Conservation (phyloP, 1,139 yeast genomes). For the Protomyces inundatus region DNA sequence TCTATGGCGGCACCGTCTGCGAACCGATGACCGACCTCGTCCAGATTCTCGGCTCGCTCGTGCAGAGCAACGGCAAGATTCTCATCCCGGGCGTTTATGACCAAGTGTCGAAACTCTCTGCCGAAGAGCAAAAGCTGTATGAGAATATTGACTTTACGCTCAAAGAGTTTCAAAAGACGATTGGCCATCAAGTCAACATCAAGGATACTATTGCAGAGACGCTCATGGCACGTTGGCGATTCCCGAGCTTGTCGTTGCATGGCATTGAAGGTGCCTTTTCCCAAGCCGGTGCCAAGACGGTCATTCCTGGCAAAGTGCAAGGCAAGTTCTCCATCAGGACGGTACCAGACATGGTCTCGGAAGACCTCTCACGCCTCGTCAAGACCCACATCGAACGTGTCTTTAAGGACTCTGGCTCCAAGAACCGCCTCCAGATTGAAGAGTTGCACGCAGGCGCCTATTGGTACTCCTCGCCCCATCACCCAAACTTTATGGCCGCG, state of each 20-base stretch:
- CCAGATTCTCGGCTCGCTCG: constrained; percentile 63
- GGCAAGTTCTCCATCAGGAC: constrained; percentile 97
- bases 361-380: constrained; percentile 71
- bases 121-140: constrained; percentile 65
- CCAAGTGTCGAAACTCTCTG: constrained; percentile 89
- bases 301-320: constrained; percentile 85
- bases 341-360: constrained; percentile 85
- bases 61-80: constrained; percentile 68
- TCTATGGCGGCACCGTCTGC: constrained; percentile 93
- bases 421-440: constrained; percentile 66
- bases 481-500: constrained; percentile 90
- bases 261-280: constrained; percentile 98
- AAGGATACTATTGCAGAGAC: constrained; percentile 73
- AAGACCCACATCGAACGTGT: constrained; percentile 60
- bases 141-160: constrained; percentile 81
- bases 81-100: constrained; percentile 81
- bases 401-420: constrained; percentile 65
- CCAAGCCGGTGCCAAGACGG: constrained; percentile 85
- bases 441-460: constrained; percentile 90
- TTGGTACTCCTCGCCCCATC: constrained; percentile 94
- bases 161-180: constrained; percentile 77
- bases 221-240: constrained; percentile 97
- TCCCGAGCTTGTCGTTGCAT: constrained; percentile 61
- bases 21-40: constrained; percentile 96
- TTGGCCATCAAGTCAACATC: constrained; percentile 80